Evolutionary conservation across 2,329 filamentous ascomycete species (phyloP).

Genomic region (Clarireedia homoeocarpa): DNA sequence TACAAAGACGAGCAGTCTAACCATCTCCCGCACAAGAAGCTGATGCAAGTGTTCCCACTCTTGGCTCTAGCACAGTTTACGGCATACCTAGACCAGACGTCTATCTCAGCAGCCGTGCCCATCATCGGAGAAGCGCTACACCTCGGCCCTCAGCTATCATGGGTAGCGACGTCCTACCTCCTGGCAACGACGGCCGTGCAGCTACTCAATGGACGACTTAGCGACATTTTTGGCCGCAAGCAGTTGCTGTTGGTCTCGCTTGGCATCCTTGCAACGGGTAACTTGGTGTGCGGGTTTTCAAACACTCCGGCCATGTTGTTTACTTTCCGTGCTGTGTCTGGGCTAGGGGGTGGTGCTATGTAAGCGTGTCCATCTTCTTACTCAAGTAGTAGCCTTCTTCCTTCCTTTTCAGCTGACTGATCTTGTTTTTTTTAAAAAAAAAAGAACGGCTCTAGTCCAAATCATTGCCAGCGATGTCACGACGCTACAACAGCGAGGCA

Average conservation of each 20-base stretch:
- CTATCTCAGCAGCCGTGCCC: conserved; percentile 9
- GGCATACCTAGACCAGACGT: conserved; percentile 12
- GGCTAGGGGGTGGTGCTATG: conserved; percentile 12
- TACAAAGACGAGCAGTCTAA: conserved; percentile 1
- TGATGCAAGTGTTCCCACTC: conserved; percentile 10
- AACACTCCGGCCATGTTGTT: conserved; percentile 1
- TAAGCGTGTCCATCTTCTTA: not conserved
- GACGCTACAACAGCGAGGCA: conserved; percentile 13
- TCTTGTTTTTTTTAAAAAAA: not conserved
- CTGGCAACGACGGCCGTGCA: conserved; percentile 9
- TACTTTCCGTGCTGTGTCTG: conserved; percentile 4
- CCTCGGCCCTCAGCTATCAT: conserved; percentile 3
- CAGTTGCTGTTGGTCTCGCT: not conserved
- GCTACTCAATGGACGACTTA: conserved; percentile 8
- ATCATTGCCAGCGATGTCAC: conserved; percentile 10
- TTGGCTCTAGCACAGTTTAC: conserved; percentile 11
- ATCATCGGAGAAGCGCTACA: conserved; percentile 7
- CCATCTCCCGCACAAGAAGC: conserved; percentile 2
- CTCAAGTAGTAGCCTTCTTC: not conserved
- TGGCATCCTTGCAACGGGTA: conserved; percentile 8
- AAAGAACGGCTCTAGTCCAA: conserved; percentile 5
- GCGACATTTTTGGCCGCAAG: conserved; percentile 14
- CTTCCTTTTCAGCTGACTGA: not conserved
- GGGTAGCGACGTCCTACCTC: conserved; percentile 10
- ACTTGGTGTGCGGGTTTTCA: conserved; percentile 11